Conservation (phyloP, 164 flowering plant species). For the Sedum album region DNA sequence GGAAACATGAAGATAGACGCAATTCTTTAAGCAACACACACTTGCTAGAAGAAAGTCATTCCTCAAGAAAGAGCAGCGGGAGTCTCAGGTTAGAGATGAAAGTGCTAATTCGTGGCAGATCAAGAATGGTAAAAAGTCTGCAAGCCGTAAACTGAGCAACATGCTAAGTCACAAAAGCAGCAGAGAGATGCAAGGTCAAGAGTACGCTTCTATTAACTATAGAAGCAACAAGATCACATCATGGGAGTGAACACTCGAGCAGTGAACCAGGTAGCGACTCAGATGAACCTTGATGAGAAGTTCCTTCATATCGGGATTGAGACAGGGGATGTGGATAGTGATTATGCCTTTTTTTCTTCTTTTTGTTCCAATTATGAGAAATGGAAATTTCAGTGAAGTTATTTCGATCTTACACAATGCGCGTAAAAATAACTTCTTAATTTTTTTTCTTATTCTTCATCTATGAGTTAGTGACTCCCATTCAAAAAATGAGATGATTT, state of each 20-base stretch:
- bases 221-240: neutral
- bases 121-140: neutral
- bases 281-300: slow-evolving; percentile 1
- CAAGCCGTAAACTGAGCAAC: neutral
- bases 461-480: too few species aligned
- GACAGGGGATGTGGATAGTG: neutral
- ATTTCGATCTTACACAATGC: too few species aligned
- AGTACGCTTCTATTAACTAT: slow-evolving; percentile 2
- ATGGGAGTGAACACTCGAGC: slow-evolving; percentile 1
- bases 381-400: neutral
- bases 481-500: too few species aligned
- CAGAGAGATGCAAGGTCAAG: neutral
- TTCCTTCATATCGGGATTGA: neutral
- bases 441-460: too few species aligned
- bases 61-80: neutral
- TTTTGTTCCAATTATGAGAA: neutral
- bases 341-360: too few species aligned
- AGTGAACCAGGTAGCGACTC: neutral
- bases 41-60: neutral
- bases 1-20: neutral
- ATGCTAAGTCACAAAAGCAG: neutral
- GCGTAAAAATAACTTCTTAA: too few species aligned
- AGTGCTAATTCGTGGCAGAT: neutral
- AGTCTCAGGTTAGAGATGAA: neutral
- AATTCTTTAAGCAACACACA: neutral